A percentile compares a stretch with the other conserved stretches of the same genome.
phyloP scores from a whole-genome alignment of 192 early-diverging fungal genomes.

The Chytriomyces sp. region DNA sequence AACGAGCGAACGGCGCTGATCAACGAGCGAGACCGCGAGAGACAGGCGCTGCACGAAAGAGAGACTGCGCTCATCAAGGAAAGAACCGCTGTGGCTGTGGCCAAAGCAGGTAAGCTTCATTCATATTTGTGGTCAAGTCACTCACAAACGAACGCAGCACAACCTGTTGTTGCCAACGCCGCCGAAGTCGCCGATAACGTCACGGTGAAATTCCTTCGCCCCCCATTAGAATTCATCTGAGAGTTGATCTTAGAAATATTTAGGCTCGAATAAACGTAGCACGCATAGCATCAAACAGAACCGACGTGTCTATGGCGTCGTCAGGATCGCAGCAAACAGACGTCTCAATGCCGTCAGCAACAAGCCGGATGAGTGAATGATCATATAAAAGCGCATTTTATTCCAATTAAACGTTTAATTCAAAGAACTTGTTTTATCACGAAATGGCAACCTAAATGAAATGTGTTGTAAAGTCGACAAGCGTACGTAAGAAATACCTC shows the following conservation, averaged over 20 bases:
- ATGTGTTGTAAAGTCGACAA: no score
- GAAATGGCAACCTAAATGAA: no score
- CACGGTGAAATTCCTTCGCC: background rate
- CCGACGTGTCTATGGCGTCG: constrained; percentile 5
- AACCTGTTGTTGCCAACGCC: background rate
- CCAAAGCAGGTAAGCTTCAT: no score
- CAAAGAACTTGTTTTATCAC: no score
- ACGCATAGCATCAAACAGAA: background rate
- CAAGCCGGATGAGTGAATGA: constrained; percentile 8
- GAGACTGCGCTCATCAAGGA: no score
- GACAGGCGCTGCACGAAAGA: background rate
- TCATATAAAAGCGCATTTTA: background rate
- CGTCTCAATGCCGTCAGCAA: constrained; percentile 1
- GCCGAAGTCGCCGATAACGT: no score
- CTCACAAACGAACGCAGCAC: background rate
- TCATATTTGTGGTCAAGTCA: no score
- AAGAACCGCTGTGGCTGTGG: no score
- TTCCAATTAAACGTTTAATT: no score
- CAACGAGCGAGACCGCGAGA: background rate
- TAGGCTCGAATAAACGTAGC: constrained; percentile 1
- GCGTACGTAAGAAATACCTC: no score
- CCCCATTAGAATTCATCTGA: background rate
- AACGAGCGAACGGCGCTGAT: background rate
- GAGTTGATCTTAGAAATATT: no score
- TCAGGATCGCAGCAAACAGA: constrained; percentile 2